Conservation (phyloP, 108 stramenopile species). For the Cylindrotheca closterium region DNA sequence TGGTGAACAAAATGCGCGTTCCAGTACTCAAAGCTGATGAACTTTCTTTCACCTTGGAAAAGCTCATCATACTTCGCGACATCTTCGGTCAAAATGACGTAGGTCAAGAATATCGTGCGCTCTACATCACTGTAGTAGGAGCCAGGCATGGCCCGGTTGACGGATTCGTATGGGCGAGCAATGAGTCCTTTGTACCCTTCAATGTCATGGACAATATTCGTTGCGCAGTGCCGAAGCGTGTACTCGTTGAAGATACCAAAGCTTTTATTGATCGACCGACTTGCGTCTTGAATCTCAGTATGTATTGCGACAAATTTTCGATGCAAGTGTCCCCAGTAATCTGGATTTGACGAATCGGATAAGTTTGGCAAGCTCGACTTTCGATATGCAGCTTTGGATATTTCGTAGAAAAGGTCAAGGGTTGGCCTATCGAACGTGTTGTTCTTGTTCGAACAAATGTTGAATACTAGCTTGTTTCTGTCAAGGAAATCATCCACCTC, state of each 20-base stretch:
- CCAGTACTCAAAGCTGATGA: slow-evolving; percentile 37
- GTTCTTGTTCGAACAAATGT: slow-evolving; percentile 36
- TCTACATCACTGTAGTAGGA: slow-evolving; percentile 37
- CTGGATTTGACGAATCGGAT: slow-evolving; percentile 10
- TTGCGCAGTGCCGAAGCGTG: slow-evolving; percentile 28
- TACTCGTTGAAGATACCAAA: slow-evolving; percentile 40
- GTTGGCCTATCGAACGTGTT: slow-evolving; percentile 22
- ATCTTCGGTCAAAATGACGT: slow-evolving; percentile 35
- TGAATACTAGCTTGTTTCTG: slow-evolving; percentile 39
- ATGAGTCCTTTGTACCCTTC: slow-evolving; percentile 38
- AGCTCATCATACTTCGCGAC: slow-evolving; percentile 27
- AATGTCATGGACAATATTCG: slow-evolving; percentile 27
- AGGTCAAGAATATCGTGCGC: slow-evolving; percentile 31
- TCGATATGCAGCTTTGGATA: slow-evolving; percentile 20
- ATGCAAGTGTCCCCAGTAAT: slow-evolving; percentile 26
- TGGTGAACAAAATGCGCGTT: slow-evolving; percentile 26
- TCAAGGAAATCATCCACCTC: slow-evolving; percentile 26
- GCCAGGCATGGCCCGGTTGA: slow-evolving; percentile 35
- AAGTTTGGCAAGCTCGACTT: slow-evolving; percentile 2
- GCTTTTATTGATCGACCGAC: slow-evolving; percentile 29
- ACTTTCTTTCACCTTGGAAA: slow-evolving; percentile 33
- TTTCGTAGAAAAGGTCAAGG: slow-evolving; percentile 31
- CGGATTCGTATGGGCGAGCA: slow-evolving; percentile 34
- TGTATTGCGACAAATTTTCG: slow-evolving; percentile 27
- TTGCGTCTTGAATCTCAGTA: slow-evolving; percentile 35